phyloP scores from a whole-genome alignment of 2,329 filamentous ascomycete genomes.

The Paecilomyces variotii region DNA sequence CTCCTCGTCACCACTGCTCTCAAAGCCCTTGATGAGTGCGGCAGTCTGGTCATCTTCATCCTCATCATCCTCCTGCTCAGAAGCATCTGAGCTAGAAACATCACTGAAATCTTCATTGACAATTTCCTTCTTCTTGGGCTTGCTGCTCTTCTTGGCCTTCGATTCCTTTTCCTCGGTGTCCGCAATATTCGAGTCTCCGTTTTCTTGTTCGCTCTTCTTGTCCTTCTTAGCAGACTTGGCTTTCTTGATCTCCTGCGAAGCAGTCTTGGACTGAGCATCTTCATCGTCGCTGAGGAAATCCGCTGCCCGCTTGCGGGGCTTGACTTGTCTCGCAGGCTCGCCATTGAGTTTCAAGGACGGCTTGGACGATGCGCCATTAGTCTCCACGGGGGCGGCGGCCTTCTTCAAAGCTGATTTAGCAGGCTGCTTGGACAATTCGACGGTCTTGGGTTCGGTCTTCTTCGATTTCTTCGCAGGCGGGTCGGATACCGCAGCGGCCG shows the following conservation, averaged over 20 bases:
- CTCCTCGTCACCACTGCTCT: constrained; percentile 47
- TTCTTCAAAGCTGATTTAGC: constrained; percentile 28
- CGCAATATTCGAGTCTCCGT: constrained; percentile 4
- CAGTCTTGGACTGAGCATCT: constrained; percentile 16
- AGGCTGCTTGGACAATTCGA: constrained; percentile 18
- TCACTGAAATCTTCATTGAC: constrained; percentile 27
- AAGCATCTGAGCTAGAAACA: constrained; percentile 16
- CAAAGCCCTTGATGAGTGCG: constrained; percentile 47
- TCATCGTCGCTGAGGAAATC: constrained; percentile 41
- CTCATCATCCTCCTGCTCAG: constrained; percentile 25
- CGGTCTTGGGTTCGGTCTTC: constrained; percentile 30
- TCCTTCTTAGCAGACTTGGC: constrained; percentile 36
- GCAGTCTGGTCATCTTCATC: constrained; percentile 45
- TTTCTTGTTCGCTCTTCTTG: constrained; percentile 21
- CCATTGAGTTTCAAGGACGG: constrained; percentile 24
- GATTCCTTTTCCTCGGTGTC: constrained; percentile 24
- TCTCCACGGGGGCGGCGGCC: constrained; percentile 12
- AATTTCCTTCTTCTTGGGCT: constrained; percentile 16
- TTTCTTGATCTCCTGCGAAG: constrained; percentile 12
- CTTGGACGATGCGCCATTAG: constrained; percentile 13
- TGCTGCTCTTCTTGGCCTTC: constrained; percentile 33
- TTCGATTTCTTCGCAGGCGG: constrained; percentile 55
- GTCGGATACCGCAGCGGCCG: constrained; percentile 33
- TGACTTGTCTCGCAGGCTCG: constrained; percentile 26
- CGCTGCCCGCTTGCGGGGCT: constrained; percentile 40